A percentile compares a stretch with the other conserved stretches of the same genome.
Evolutionary conservation across 1,284 basidiomycete species (phyloP).

Genomic region (Trichosporon sp.): DNA sequence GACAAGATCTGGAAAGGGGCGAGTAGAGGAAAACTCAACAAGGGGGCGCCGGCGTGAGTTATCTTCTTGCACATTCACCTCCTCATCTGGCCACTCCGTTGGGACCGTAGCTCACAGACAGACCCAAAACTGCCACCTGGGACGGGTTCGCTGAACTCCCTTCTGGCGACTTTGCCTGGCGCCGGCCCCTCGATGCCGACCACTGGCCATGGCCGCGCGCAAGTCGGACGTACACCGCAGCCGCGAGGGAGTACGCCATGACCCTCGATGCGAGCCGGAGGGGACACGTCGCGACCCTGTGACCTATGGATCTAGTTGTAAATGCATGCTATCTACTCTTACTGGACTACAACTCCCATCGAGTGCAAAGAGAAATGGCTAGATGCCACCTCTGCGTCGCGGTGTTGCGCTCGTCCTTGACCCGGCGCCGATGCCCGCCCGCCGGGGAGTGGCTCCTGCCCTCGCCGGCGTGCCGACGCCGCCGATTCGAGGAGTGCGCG

Average conservation of each 20-base stretch:
- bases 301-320: too few relatives aligned
- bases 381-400: slow-evolving; percentile 57
- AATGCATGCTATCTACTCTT: too few relatives aligned
- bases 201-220: neutral
- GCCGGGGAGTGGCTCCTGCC: slow-evolving; percentile 64
- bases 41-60: neutral
- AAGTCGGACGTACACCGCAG: neutral
- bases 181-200: neutral
- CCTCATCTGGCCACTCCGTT: too few relatives aligned
- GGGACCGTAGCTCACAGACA: too few relatives aligned
- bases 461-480: slow-evolving; percentile 63
- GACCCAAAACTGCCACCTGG: too few relatives aligned
- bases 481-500: slow-evolving; percentile 70
- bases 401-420: slow-evolving; percentile 63
- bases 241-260: neutral
- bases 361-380: neutral
- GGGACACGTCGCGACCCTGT: too few relatives aligned
- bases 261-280: too few relatives aligned
- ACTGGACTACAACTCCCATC: neutral
- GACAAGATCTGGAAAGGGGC: neutral
- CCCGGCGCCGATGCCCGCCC: slow-evolving; percentile 64
- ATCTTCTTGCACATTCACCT: too few relatives aligned
- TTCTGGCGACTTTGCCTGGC: neutral
- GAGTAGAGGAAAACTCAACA: neutral
- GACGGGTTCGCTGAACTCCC: neutral